Conservation (phyloP, 768 basidiomycete species). For the Naematelia aurantialba region DNA sequence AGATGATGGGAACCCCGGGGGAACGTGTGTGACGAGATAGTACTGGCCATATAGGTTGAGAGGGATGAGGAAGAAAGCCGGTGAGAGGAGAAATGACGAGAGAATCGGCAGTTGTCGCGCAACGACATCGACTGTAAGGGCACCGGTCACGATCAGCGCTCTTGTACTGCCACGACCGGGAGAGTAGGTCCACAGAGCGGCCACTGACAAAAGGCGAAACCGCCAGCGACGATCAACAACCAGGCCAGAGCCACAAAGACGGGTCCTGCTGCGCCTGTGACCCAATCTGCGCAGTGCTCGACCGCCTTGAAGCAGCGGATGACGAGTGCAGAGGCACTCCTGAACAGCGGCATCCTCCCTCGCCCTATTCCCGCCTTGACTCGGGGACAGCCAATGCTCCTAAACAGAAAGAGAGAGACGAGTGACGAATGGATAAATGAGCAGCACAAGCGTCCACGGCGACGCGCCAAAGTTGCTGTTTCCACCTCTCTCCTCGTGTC, state of each 20-base stretch:
- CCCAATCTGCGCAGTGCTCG: conserved; percentile 68
- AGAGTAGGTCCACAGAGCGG: background rate
- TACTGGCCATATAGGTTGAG: conserved; percentile 77
- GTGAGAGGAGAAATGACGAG: conserved; percentile 56
- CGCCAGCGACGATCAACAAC: conserved; percentile 64
- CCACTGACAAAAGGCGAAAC: conserved; percentile 74
- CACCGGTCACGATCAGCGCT: background rate
- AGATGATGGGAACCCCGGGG: conserved; percentile 66
- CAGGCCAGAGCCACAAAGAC: conserved; percentile 81
- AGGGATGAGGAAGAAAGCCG: conserved; percentile 70
- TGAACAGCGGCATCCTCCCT: conserved; percentile 27
- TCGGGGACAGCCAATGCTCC: background rate
- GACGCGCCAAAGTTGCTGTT: background rate
- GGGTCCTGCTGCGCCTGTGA: conserved; percentile 88
- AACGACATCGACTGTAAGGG: conserved; percentile 69
- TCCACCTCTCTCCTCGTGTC: background rate
- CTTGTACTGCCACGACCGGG: background rate
- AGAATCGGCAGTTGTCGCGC: conserved; percentile 63
- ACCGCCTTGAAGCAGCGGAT: conserved; percentile 65
- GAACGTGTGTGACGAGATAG: conserved; percentile 72
- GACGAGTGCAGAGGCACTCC: conserved; percentile 47
- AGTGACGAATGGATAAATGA: background rate
- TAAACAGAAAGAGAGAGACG: background rate
- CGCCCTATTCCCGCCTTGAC: conserved; percentile 14
- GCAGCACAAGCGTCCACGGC: background rate